Base-by-base conservation (phyloP, 345 rosid species). In the Syzygium oleosum region DNA sequence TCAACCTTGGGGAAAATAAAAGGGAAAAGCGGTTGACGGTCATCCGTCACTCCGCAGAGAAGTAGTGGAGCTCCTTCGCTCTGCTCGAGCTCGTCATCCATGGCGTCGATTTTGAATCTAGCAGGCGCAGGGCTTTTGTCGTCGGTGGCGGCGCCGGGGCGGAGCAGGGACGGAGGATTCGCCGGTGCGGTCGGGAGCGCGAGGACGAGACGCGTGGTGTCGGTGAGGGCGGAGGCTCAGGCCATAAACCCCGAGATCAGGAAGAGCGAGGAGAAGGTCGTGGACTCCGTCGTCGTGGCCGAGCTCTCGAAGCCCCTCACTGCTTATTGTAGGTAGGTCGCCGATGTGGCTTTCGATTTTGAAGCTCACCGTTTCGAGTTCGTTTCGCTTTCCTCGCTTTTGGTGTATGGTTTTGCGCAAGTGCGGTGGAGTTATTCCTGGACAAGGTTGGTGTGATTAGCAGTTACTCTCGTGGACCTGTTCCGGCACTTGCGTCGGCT, bases 261-360 rank as follows among this genome's bases (percentile, higher is more conserved):
- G 88, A 97, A 95, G 95, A 88, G 84, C n/a, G 99, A 96, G 77
- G 98, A 92, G 29, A 97, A 96, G 84, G 99, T 97, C 12, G 99
- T 96, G 85, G 98, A 96, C 89, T 86, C 99, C 6, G 96, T 96
- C 16, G 88, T 93, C 2, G 94, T 94, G 85, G 90, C 96, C 25
- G 98, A 97, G 87, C 98, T 97, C 86, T 89, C 98, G 79, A 96
- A 95, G 91, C 94, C 95, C 73, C 95, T 96, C 86, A 96, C 97
- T 61, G 92, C 99, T 51, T 96, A 96, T 87, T 97, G 98, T 95
- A 94, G 97, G 99, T 97, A 87, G 31, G 63, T 73, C 83, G 83
- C 83, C 27, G 49, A 38, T 22, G 83, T 34, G 49, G 49, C 80
- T 73, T 73, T 22, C 49, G 27, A 38, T 73, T 73, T 73, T 1